Evolutionary conservation across 2,329 filamentous ascomycete genomes (phyloP).

Genomic region (Pseudovirgaria hyperparasitica): DNA sequence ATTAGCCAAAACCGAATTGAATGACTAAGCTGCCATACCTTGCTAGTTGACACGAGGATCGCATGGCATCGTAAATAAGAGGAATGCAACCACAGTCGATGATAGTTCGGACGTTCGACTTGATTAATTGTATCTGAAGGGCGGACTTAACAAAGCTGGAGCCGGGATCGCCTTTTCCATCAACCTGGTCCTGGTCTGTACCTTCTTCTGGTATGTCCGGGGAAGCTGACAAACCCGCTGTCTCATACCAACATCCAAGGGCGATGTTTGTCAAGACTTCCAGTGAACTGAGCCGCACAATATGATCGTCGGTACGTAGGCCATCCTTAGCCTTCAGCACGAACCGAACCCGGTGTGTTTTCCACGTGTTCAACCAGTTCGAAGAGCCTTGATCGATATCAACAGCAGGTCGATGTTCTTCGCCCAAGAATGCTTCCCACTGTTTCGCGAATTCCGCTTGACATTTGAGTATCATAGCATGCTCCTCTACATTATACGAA

Average conservation of each 20-base stretch:
- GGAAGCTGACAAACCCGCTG: slow-evolving; percentile 25
- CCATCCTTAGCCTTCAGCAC: slow-evolving; percentile 31
- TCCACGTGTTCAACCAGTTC: slow-evolving; percentile 55
- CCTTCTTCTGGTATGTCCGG: slow-evolving; percentile 4
- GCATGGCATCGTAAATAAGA: slow-evolving; percentile 26
- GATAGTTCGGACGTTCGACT: slow-evolving; percentile 29
- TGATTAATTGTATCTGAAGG: slow-evolving; percentile 32
- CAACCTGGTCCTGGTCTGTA: slow-evolving; percentile 8
- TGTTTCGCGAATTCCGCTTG: slow-evolving; percentile 65
- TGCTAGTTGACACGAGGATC: slow-evolving; percentile 17
- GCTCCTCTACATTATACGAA: slow-evolving; percentile 77
- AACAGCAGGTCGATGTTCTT: slow-evolving; percentile 33
- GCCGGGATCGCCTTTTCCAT: slow-evolving; percentile 4
- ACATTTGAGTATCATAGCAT: slow-evolving; percentile 61
- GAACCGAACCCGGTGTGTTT: slow-evolving; percentile 45
- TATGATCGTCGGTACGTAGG: slow-evolving; percentile 17
- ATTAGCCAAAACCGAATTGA: neutral
- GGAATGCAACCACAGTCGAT: slow-evolving; percentile 27
- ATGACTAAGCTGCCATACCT: slow-evolving; percentile 6
- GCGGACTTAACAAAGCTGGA: slow-evolving; percentile 19
- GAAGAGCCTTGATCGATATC: slow-evolving; percentile 29
- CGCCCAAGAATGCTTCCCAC: slow-evolving; percentile 39
- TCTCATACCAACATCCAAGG: slow-evolving; percentile 38
- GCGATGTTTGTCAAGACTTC: slow-evolving; percentile 34
- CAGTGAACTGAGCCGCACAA: slow-evolving; percentile 20